phyloP scores from a whole-genome alignment of 805 yeast genomes.

The Wickerhamomyces sydowiorum region DNA sequence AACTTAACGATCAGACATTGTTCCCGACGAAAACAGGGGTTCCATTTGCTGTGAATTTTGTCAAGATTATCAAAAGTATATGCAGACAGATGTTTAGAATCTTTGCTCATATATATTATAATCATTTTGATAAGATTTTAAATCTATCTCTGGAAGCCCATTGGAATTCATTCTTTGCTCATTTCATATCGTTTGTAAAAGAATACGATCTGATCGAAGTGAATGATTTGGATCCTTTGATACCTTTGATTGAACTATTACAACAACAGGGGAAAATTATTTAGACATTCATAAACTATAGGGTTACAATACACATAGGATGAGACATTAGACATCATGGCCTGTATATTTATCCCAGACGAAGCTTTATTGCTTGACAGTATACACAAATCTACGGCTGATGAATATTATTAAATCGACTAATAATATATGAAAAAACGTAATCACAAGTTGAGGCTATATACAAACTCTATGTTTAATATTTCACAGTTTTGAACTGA shows the following conservation, averaged over 20 bases:
- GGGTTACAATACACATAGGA: conserved; percentile 22
- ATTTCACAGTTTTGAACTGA: no score
- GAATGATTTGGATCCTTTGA: conserved; percentile 73
- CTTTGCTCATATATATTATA: conserved; percentile 91
- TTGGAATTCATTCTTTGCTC: conserved; percentile 97
- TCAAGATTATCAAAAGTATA: conserved; percentile 79
- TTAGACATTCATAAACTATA: conserved; percentile 10
- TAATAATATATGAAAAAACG: no score
- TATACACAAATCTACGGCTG: no score
- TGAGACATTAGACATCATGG: no score
- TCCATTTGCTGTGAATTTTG: conserved; percentile 84
- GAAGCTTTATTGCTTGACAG: no score
- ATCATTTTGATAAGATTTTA: conserved; percentile 90
- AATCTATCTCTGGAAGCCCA: conserved; percentile 93
- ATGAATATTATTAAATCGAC: no score
- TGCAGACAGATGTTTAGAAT: conserved; percentile 90
- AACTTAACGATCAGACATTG: conserved; percentile 80
- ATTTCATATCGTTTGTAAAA: conserved; percentile 79
- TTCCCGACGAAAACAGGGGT: conserved; percentile 89
- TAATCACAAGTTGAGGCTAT: no score
- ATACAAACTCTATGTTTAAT: no score
- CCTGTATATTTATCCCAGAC: no score
- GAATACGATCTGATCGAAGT: conserved; percentile 80
- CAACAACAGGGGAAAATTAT: conserved; percentile 83
- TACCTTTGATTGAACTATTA: conserved; percentile 68